phyloP scores from a whole-genome alignment of 139 green algal genomes.

The Trebouxia sp. region DNA sequence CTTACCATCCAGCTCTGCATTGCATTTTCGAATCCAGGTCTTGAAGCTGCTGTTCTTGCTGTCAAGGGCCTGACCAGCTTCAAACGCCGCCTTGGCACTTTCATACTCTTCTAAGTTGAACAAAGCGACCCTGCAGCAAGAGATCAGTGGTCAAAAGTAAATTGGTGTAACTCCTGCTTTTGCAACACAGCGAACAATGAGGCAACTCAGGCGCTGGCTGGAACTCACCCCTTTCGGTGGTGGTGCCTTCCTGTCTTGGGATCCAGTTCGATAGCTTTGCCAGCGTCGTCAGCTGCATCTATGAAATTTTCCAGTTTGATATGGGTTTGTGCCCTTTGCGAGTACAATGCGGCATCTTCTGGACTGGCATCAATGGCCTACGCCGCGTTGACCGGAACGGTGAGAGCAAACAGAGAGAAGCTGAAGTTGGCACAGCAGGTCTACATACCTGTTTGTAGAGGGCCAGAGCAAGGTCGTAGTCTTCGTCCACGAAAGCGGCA shows the following conservation, averaged over 20 bases:
- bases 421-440: background rate
- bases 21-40: constrained; percentile 76
- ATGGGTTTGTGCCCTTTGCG: constrained; percentile 56
- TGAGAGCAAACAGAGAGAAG: background rate
- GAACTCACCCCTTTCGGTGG: constrained; percentile 62
- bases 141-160: background rate
- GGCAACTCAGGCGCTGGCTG: background rate
- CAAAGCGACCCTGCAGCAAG: constrained; percentile 29
- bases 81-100: constrained; percentile 75
- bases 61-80: constrained; percentile 56
- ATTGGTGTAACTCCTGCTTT: too few relatives aligned
- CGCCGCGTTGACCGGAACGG: background rate
- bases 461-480: constrained; percentile 38
- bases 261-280: constrained; percentile 70
- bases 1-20: constrained; percentile 75
- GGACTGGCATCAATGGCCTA: constrained; percentile 27
- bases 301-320: constrained; percentile 70
- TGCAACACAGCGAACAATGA: background rate
- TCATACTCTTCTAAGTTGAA: constrained; percentile 92
- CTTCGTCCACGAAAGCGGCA: constrained; percentile 36
- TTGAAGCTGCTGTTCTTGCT: constrained; percentile 55
- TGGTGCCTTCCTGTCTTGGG: constrained; percentile 59
- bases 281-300: constrained; percentile 75
- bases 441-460: constrained; percentile 40
- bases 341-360: constrained; percentile 26